Evolutionary conservation across 441 rosid species (phyloP), one percentile per base, ranked within the genome.

Genomic region (Daphne laureola): DNA sequence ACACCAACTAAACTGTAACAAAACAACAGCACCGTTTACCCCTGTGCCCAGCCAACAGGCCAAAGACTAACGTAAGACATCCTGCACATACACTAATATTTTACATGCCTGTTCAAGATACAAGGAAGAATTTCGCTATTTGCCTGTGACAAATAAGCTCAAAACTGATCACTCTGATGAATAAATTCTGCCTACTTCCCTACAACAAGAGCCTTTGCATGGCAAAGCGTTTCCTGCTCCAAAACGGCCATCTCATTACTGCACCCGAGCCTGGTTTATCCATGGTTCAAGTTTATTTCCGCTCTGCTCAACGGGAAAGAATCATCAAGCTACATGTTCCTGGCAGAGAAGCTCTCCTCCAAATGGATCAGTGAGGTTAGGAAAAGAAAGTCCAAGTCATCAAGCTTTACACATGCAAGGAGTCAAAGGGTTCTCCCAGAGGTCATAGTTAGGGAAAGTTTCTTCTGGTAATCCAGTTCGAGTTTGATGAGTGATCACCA

Each of bases 351-450:
- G 58, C 53, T 48, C 53, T 48, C 57, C 48, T 59, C 52, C 51
- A 35, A 54, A 47, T 14, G 14, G 63, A 53, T 59, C 50, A 59
- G 65, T 27, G 52, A 21, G 43, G 62, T 23, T 12, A 27, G 40
- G 47, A 60, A 49, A 52, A 5, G 14, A 54, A 21, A 15, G 35
- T 65, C 63, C 38, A 41, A 25, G 46, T 26, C 49, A 25, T 93
- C 82, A 90, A 62, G 97, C 87, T 77, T 78, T 89, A 70, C 98
- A 93, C 98, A 93, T 93, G 77, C 97, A 93, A 61, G 96, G 97
- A 62, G 96, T 93, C 53, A 90, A 74, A 54, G 98, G 98, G 61
- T 93, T 93, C 74, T 93, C 98, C 98, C 98, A 93, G 14, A 93
- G 82, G 70, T 93, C 98, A 51, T 87, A 93, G 76, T 90, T 83